phyloP scores from a whole-genome alignment of 2,329 filamentous ascomycete genomes.

The Venturia pyrina region DNA sequence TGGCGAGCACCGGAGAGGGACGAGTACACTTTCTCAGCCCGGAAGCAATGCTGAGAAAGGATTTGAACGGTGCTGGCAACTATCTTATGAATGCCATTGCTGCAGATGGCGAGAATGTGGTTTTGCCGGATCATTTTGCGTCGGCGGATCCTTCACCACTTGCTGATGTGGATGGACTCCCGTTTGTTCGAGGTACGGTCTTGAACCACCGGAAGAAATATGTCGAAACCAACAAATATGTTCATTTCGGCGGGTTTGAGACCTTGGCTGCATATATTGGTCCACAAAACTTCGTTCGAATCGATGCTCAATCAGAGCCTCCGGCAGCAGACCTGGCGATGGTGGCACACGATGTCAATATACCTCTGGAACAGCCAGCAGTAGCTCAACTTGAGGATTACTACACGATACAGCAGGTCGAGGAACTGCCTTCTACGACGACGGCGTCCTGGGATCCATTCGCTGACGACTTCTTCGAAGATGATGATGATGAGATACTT shows the following conservation, averaged over 20 bases:
- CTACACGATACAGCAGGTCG: no score
- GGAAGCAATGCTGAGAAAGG: not conserved
- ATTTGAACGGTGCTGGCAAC: not conserved
- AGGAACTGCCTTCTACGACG: not conserved
- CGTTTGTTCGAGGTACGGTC: not conserved
- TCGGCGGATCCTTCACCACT: not conserved
- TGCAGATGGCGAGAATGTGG: not conserved
- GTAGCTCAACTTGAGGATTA: no score
- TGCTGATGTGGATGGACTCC: not conserved
- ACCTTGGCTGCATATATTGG: not conserved
- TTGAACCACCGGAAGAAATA: not conserved
- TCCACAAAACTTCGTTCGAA: not conserved
- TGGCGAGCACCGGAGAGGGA: not conserved
- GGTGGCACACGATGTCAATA: not conserved
- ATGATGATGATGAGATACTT: not conserved
- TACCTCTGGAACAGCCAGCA: no score
- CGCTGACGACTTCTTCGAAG: not conserved
- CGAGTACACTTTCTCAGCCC: not conserved
- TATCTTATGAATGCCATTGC: not conserved
- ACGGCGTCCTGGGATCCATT: not conserved
- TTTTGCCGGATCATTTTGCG: not conserved
- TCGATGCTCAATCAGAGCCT: not conserved
- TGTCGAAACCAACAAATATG: not conserved
- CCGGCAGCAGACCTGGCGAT: not conserved
- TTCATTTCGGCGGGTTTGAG: not conserved